These are phyloP conservation scores for Periconia digitata DNA, from an alignment of 2,329 filamentous ascomycete species.

Conservation along the genomic window DNA sequence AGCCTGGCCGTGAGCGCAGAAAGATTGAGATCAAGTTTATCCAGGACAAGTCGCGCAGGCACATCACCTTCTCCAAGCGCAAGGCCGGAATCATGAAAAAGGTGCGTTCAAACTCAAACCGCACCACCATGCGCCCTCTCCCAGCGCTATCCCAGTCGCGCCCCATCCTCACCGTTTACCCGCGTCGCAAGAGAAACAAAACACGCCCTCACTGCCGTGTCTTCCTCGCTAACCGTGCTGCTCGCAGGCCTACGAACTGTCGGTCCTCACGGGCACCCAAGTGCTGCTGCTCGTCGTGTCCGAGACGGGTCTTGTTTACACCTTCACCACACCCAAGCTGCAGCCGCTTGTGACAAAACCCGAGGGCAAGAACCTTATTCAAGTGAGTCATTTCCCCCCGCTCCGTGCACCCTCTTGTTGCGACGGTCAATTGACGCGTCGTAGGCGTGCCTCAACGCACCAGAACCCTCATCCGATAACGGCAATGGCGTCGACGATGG, in stretches of 20 bases:
- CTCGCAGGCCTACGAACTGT: conserved; percentile 90
- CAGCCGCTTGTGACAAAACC: conserved; percentile 97
- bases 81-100: conserved; percentile 99
- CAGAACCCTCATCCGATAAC: conserved; percentile 78
- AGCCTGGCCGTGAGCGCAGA: conserved; percentile 93
- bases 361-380: conserved; percentile 98
- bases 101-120: conserved; percentile 63
- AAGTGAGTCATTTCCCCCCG: conserved; percentile 69
- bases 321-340: conserved; percentile 96
- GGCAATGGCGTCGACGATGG: conserved; percentile 61
- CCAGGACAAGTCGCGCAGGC: conserved; percentile 97
- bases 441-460: conserved; percentile 96
- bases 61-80: conserved; percentile 99
- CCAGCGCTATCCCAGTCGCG: conserved; percentile 21
- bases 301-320: conserved; percentile 96
- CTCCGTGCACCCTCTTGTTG: conserved; percentile 8
- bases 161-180: conserved; percentile 16
- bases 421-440: conserved; percentile 38
- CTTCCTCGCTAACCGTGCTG: conserved; percentile 24
- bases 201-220: conserved; percentile 5
- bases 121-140: conserved; percentile 12
- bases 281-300: conserved; percentile 95
- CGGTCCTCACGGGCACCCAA: conserved; percentile 96
- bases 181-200: conserved; percentile 33
- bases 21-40: conserved; percentile 99